Evolutionary conservation across 371 early-diverging fungal genomes (phyloP), one percentile per base, ranked within the genome.

Genomic region (Mycotypha africana): DNA sequence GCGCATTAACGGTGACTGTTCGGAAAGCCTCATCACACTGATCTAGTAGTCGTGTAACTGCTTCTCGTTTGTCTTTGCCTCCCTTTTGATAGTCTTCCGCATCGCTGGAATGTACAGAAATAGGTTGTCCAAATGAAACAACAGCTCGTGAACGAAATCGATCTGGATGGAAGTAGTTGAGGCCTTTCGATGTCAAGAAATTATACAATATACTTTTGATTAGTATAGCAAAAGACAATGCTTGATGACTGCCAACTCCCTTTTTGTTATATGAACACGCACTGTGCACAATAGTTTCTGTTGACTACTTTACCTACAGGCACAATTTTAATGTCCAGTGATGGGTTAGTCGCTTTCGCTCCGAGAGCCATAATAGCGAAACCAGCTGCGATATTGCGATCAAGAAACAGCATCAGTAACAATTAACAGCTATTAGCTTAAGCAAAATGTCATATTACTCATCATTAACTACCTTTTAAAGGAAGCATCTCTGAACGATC

Each of bases 121-220:
- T 81, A 1, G 91, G 88, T 33, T 82, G 66, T 16, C 93, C 93
- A 61, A 83, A 93, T 49, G 92, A 91, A 24, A 93, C 76, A 21
- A 91, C 90, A 4, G 91, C 92, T 37, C 91, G 73, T 12, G 91
- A 90, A 40, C 93, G 77, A 73, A 92, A 92, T 56, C 86, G 84
- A 68, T 91, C 81, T 9, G 93, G 87, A 60, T 93, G 85, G 70
- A 92, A 93, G 61, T 93, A 93, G 62, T 84, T 85, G 25, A 93
- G 64, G 1, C 92, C 71, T 67, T n/a, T n/a, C n/a, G n/a, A n/a
- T n/a, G n/a, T n/a, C n/a, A n/a, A n/a, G n/a, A n/a, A n/a, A 43
- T n/a, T 28, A n/a, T 20, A 25, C 19, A 5, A 24, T 11, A 22
- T 24, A 35, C 3, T 11, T 38, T 16, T 32, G 30, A 19, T 38